A percentile compares a stretch with the other conserved stretches of the same genome.
Conservation (phyloP, 2,329 filamentous ascomycete species). For the Cryphonectria carpinicola region DNA sequence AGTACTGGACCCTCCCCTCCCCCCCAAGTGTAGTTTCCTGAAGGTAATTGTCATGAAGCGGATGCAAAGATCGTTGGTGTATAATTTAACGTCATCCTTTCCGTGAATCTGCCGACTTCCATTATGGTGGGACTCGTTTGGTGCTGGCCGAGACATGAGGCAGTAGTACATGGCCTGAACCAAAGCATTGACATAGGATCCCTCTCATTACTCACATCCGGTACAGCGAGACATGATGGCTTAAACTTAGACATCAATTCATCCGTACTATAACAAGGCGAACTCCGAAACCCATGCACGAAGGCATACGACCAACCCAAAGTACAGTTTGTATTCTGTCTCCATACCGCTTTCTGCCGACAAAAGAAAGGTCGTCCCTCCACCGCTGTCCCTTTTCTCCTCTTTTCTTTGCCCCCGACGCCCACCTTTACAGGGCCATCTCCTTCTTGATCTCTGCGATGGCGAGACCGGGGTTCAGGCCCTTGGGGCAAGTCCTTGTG, state of each 20-base stretch:
- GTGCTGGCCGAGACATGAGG: not conserved
- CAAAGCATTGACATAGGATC: not conserved
- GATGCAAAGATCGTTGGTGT: too few relatives aligned
- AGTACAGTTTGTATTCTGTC: constrained; percentile 22
- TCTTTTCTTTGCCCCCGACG: not conserved
- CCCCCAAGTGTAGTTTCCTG: not conserved
- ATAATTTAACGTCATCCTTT: not conserved
- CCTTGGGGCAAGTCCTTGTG: constrained; percentile 97
- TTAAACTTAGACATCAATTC: constrained; percentile 31
- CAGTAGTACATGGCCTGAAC: not conserved
- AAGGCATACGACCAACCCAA: constrained; percentile 32
- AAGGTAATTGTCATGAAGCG: not conserved
- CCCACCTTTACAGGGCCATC: constrained; percentile 65
- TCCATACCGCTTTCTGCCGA: constrained; percentile 21
- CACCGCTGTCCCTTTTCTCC: constrained; percentile 1
- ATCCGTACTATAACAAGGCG: constrained; percentile 37
- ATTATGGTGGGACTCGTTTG: not conserved
- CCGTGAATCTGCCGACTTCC: not conserved
- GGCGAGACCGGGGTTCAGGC: constrained; percentile 90
- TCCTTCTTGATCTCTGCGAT: constrained; percentile 99
- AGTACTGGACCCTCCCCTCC: not conserved
- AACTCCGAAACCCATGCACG: constrained; percentile 39
- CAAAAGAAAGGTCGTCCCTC: constrained; percentile 17
- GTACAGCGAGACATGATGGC: not conserved
- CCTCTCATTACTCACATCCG: not conserved